Percentiles rank a stretch among this genome's conserved stretches.
phyloP scores from a whole-genome alignment of 169 alveolate genomes.

The Plasmodium berghei region DNA sequence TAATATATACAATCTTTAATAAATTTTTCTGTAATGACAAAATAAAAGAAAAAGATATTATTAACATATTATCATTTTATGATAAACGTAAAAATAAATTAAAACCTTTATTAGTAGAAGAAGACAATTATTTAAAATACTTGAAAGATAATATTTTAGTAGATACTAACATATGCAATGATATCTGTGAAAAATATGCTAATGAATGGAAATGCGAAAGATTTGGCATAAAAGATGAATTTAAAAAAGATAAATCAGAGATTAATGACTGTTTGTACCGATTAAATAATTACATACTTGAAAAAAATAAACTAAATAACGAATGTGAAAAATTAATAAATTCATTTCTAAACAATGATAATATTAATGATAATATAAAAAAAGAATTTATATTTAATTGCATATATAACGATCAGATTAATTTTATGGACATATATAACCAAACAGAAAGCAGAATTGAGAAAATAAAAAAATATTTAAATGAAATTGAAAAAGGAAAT shows the following conservation, averaged over 20 bases:
- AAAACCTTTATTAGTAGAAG: constrained; percentile 36
- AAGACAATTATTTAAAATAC: constrained; percentile 34
- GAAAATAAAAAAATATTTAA: constrained; percentile 23
- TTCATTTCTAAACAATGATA: not conserved
- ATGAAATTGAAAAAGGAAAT: not conserved
- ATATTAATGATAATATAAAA: not conserved
- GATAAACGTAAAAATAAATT: constrained; percentile 25
- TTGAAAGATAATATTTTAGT: constrained; percentile 4
- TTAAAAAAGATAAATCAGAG: constrained; percentile 5
- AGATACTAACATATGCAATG: not conserved
- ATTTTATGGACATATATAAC: constrained; percentile 9
- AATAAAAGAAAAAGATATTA: not conserved
- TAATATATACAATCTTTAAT: not conserved
- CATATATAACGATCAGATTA: constrained; percentile 11
- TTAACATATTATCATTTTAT: constrained; percentile 39
- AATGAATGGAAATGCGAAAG: not conserved
- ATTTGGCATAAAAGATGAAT: not conserved
- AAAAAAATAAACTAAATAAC: constrained; percentile 11
- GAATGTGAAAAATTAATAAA: not conserved
- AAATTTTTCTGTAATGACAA: not conserved
- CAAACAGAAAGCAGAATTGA: constrained; percentile 42
- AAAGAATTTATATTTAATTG: constrained; percentile 15
- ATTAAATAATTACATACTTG: constrained; percentile 3
- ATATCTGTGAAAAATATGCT: not conserved
- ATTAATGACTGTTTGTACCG: constrained; percentile 20